These are phyloP conservation scores for Avena atlantica DNA, from an alignment of 176 grass and related monocot species.

Conservation along the genomic window DNA sequence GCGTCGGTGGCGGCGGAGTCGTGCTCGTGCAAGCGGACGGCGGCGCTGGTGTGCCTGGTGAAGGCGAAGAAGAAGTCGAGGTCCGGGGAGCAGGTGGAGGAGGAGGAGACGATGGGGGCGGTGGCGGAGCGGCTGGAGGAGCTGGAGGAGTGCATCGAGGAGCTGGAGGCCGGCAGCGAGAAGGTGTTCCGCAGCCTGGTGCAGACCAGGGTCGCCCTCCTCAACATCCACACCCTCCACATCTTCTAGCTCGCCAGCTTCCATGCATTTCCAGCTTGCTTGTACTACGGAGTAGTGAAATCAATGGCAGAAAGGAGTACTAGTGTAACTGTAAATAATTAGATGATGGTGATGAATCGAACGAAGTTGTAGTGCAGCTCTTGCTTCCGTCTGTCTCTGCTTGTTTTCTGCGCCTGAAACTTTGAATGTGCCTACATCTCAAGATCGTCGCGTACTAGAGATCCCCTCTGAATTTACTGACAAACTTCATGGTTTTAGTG, in stretches of 20 bases:
- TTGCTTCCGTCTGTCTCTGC: too few relatives aligned
- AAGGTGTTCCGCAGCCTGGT: slow-evolving; percentile 74
- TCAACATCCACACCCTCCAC: slow-evolving; percentile 72
- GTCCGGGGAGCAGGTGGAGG: neutral
- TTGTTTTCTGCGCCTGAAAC: neutral
- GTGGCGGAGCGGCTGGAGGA: slow-evolving; percentile 65
- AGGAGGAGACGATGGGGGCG: slow-evolving; percentile 42
- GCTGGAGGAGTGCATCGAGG: slow-evolving; percentile 61
- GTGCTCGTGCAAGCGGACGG: slow-evolving; percentile 45
- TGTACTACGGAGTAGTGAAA: neutral
- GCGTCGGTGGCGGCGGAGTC: slow-evolving; percentile 32
- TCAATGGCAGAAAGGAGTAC: neutral
- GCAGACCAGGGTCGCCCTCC: slow-evolving; percentile 68
- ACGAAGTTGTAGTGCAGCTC: too few relatives aligned
- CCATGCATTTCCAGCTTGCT: neutral
- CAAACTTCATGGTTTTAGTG: too few relatives aligned
- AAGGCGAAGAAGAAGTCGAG: slow-evolving; percentile 47
- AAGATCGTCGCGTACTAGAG: too few relatives aligned
- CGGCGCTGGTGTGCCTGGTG: slow-evolving; percentile 36
- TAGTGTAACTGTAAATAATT: slow-evolving; percentile 20
- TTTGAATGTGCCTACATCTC: neutral
- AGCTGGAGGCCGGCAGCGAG: slow-evolving; percentile 63
- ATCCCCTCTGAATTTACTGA: too few relatives aligned
- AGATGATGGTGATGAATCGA: neutral
- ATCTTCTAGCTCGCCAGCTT: slow-evolving; percentile 45